Evolutionary conservation across 2,329 filamentous ascomycete species (phyloP).

Genomic region (Neonectria faginata): DNA sequence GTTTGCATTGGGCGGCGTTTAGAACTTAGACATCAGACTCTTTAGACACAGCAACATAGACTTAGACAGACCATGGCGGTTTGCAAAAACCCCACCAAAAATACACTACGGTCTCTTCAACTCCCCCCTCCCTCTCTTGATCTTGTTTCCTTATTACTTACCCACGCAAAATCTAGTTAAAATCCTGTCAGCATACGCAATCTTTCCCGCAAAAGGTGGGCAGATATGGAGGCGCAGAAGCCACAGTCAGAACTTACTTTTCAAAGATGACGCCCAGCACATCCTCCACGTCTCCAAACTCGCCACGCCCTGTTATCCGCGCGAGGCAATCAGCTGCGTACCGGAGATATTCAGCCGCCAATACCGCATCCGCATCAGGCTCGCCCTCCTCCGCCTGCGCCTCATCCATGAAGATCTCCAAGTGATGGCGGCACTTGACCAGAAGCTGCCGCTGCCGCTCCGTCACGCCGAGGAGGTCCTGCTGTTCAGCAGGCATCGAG

Average conservation of each 20-base stretch:
- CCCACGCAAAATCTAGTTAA: slow-evolving; percentile 59
- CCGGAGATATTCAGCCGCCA: slow-evolving; percentile 89
- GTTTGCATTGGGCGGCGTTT: slow-evolving; percentile 33
- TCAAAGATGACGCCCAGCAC: slow-evolving; percentile 97
- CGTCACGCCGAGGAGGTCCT: slow-evolving; percentile 89
- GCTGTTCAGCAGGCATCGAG: slow-evolving; percentile 74
- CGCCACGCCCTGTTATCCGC: slow-evolving; percentile 87
- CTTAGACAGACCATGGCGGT: slow-evolving; percentile 18
- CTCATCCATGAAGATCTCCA: slow-evolving; percentile 78
- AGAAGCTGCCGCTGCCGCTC: slow-evolving; percentile 89
- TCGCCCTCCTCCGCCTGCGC: slow-evolving; percentile 55
- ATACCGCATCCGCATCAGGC: slow-evolving; percentile 80
- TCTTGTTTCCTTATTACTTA: slow-evolving; percentile 48
- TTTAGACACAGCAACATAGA: slow-evolving; percentile 5
- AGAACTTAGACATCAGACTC: slow-evolving; percentile 24
- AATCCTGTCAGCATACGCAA: slow-evolving; percentile 34
- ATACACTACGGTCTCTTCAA: slow-evolving; percentile 10
- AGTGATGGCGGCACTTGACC: slow-evolving; percentile 75
- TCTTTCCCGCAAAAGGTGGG: slow-evolving; percentile 14
- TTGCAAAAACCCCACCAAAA: slow-evolving; percentile 16
- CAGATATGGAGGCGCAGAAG: slow-evolving; percentile 19
- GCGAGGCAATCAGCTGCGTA: slow-evolving; percentile 84
- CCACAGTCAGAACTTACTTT: slow-evolving; percentile 73
- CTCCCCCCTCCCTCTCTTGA: not conserved
- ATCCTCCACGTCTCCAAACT: slow-evolving; percentile 91